phyloP scores from a whole-genome alignment of 192 early-diverging fungal species.

The Coemansia sp. region DNA sequence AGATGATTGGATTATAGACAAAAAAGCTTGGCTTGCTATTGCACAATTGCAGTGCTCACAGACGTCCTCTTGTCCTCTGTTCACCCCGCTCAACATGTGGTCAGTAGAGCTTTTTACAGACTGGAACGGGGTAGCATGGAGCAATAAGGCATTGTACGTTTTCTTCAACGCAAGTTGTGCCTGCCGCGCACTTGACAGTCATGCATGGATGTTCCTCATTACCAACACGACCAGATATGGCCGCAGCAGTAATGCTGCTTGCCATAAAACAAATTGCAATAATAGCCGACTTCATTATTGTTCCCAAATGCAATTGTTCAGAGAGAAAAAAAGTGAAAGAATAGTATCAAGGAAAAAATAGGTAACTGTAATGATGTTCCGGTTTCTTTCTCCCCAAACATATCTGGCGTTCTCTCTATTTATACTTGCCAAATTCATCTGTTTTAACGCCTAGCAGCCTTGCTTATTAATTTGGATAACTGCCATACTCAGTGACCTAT shows the following conservation, averaged over 20 bases:
- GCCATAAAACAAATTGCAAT: constrained; percentile 6
- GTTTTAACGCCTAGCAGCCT: not conserved
- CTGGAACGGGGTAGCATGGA: constrained; percentile 38
- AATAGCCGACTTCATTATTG: constrained; percentile 16
- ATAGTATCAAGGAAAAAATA: not conserved
- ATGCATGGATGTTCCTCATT: constrained; percentile 23
- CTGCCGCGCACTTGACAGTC: constrained; percentile 7
- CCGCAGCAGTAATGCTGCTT: not conserved
- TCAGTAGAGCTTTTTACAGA: constrained; percentile 10
- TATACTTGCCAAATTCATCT: not conserved
- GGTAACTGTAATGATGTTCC: not conserved
- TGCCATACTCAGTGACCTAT: constrained; percentile 2
- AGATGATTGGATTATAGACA: not conserved
- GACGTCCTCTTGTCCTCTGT: not conserved
- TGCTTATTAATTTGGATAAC: not conserved
- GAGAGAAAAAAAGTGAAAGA: not conserved
- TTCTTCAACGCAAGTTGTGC: constrained; percentile 26
- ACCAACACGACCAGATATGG: not conserved
- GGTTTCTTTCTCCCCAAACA: not conserved
- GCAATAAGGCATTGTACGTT: constrained; percentile 27
- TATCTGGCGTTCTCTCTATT: not conserved
- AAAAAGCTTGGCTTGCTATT: not conserved
- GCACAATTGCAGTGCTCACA: not conserved
- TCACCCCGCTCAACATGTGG: not conserved
- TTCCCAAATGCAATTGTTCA: not conserved